Evolutionary conservation across 1,284 basidiomycete species (phyloP), one percentile per base, ranked within the genome.

Genomic region (Sphagnurus paluster): DNA sequence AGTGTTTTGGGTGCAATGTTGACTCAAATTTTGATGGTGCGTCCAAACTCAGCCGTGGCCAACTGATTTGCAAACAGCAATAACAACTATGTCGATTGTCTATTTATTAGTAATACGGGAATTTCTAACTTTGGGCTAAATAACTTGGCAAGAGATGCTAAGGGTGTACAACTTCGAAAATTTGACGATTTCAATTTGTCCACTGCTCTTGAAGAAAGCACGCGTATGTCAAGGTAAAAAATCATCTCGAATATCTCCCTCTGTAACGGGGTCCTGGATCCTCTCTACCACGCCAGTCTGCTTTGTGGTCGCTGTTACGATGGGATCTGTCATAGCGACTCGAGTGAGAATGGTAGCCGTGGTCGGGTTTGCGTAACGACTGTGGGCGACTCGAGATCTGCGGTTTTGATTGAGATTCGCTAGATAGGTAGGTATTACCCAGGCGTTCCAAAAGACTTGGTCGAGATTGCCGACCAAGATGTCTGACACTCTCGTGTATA

Each of bases 201-300:
- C n/a, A n/a, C n/a, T n/a, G n/a, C n/a, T n/a, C n/a, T n/a, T n/a
- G n/a, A n/a, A n/a, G n/a, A n/a, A n/a, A n/a, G n/a, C n/a, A n/a
- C n/a, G n/a, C n/a, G n/a, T n/a, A n/a, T n/a, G n/a, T n/a, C n/a
- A n/a, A n/a, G n/a, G n/a, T n/a, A n/a, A n/a, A n/a, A n/a, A n/a
- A n/a, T 56, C 53, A 75, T 66, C 70, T 67, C 55, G 60, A 56
- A 60, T 82, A 83, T 35, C 77, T 79, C 39, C 81, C 81, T 56
- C 46, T 75, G 52, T 72, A 72, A 36, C 69, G 64, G 25, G 71
- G 69, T 17, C 68, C 67, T 42, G 47, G 33, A 40, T 53, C 52
- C n/a, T 60, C 52, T 42, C 53, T 60, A 26, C 68, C 61, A 40
- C 66, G 49, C 29, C 45, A 13, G 29, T 46, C 43, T 13, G 40